Conservation (phyloP, 2,329 filamentous ascomycete species). For the Pseudogymnoascus sp. region DNA sequence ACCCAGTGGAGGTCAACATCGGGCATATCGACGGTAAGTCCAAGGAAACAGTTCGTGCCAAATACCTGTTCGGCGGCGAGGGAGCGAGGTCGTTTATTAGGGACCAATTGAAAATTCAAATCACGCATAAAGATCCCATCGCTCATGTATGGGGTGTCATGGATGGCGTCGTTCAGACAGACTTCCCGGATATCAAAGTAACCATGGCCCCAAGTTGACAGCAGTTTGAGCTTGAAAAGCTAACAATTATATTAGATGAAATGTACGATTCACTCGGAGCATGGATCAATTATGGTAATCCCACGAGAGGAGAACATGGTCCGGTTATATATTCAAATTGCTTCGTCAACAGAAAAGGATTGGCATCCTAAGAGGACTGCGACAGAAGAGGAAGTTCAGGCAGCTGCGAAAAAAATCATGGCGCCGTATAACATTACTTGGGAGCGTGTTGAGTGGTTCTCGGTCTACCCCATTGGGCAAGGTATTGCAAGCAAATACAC, state of each 20-base stretch:
- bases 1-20: slow-evolving; percentile 73
- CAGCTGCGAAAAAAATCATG: slow-evolving; percentile 56
- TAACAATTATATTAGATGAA: slow-evolving; percentile 47
- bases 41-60: slow-evolving; percentile 59
- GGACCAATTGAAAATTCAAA: slow-evolving; percentile 57
- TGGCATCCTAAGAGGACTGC: slow-evolving; percentile 57
- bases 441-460: slow-evolving; percentile 65
- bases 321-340: slow-evolving; percentile 62
- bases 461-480: slow-evolving; percentile 69
- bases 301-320: slow-evolving; percentile 63
- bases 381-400: slow-evolving; percentile 55
- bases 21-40: slow-evolving; percentile 67
- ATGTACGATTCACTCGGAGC: slow-evolving; percentile 66
- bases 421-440: slow-evolving; percentile 61
- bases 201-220: slow-evolving; percentile 32
- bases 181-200: slow-evolving; percentile 74
- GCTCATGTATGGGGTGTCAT: slow-evolving; percentile 70
- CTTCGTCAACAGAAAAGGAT: slow-evolving; percentile 52
- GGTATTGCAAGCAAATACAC: slow-evolving; percentile 63
- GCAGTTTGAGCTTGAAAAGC: slow-evolving; percentile 42
- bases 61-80: slow-evolving; percentile 66
- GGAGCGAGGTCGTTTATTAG: slow-evolving; percentile 61
- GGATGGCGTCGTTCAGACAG: slow-evolving; percentile 63
- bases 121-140: slow-evolving; percentile 64
- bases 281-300: slow-evolving; percentile 74